Conservation (phyloP, 805 yeast species). For the Yamadazyma laniorum region DNA sequence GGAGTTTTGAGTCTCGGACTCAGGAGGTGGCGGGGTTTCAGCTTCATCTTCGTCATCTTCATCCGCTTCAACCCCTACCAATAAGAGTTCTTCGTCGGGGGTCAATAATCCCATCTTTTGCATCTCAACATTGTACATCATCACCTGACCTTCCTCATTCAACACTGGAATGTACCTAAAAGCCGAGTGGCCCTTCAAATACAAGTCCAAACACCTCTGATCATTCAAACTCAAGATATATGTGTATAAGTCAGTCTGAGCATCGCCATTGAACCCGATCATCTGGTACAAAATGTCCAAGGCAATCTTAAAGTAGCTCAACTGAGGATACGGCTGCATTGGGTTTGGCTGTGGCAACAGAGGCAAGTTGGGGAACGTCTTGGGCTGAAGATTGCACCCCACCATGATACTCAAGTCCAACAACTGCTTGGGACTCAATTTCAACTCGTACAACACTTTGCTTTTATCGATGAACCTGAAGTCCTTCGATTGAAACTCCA, state of each 20-base stretch:
- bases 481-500: slow-evolving; percentile 64
- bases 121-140: slow-evolving; percentile 48
- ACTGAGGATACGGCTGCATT: slow-evolving; percentile 38
- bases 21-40: no score
- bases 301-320: slow-evolving; percentile 40
- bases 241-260: slow-evolving; percentile 38
- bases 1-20: no score
- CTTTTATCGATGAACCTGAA: slow-evolving; percentile 64
- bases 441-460: slow-evolving; percentile 59
- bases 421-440: slow-evolving; percentile 62
- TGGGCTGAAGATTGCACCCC: slow-evolving; percentile 75
- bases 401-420: slow-evolving; percentile 73
- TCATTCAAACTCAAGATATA: slow-evolving; percentile 47
- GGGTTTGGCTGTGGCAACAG: slow-evolving; percentile 43
- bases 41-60: background rate
- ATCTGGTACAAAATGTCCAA: slow-evolving; percentile 39
- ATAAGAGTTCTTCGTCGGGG: slow-evolving; percentile 16
- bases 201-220: slow-evolving; percentile 46
- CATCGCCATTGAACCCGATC: slow-evolving; percentile 23
- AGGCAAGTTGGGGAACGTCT: slow-evolving; percentile 54
- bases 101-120: slow-evolving; percentile 28
- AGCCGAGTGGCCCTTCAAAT: slow-evolving; percentile 67
- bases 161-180: slow-evolving; percentile 73
- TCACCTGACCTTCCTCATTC: slow-evolving; percentile 65
- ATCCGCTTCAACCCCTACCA: background rate